phyloP scores from a whole-genome alignment of 2,329 filamentous ascomycete species.

The Alternaria sp. region DNA sequence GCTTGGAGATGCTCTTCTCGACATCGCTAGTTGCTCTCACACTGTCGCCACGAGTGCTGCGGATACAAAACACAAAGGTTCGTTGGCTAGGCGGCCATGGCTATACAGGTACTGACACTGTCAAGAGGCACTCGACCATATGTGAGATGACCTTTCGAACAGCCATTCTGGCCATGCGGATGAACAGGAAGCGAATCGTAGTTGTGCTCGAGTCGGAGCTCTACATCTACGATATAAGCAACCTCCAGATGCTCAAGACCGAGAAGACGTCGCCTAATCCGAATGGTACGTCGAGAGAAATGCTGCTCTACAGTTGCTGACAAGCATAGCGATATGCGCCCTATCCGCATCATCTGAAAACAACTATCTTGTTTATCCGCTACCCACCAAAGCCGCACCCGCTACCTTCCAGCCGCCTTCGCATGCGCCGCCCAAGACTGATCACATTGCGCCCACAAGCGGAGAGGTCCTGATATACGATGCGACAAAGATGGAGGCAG shows the following conservation, averaged over 20 bases:
- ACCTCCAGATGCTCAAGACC: slow-evolving; percentile 93
- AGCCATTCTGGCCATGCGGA: slow-evolving; percentile 89
- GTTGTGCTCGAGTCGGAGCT: slow-evolving; percentile 96
- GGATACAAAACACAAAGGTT: slow-evolving; percentile 98
- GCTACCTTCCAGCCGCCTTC: slow-evolving; percentile 69
- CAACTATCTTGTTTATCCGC: slow-evolving; percentile 93
- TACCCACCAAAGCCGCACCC: slow-evolving; percentile 71
- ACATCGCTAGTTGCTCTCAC: slow-evolving; percentile 95
- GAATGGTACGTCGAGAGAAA: slow-evolving; percentile 61
- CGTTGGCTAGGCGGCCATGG: slow-evolving; percentile 29
- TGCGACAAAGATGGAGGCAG: slow-evolving; percentile 84
- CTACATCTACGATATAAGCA: slow-evolving; percentile 98
- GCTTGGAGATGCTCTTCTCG: slow-evolving; percentile 98
- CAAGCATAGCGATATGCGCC: slow-evolving; percentile 77
- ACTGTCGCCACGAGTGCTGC: slow-evolving; percentile 86
- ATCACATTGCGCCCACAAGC: slow-evolving; percentile 82
- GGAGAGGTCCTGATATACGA: slow-evolving; percentile 96
- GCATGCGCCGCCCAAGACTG: slow-evolving; percentile 81
- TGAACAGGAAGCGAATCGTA: slow-evolving; percentile 93
- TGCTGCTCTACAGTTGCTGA: slow-evolving; percentile 22
- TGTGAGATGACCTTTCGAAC: slow-evolving; percentile 99
- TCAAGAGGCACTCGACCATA: slow-evolving; percentile 79
- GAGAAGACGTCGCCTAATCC: slow-evolving; percentile 96
- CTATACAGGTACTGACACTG: slow-evolving; percentile 14
- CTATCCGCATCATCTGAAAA: slow-evolving; percentile 94